Base-by-base conservation (phyloP, 352 stramenopile species). In the Halophytophthora batemanensis region DNA sequence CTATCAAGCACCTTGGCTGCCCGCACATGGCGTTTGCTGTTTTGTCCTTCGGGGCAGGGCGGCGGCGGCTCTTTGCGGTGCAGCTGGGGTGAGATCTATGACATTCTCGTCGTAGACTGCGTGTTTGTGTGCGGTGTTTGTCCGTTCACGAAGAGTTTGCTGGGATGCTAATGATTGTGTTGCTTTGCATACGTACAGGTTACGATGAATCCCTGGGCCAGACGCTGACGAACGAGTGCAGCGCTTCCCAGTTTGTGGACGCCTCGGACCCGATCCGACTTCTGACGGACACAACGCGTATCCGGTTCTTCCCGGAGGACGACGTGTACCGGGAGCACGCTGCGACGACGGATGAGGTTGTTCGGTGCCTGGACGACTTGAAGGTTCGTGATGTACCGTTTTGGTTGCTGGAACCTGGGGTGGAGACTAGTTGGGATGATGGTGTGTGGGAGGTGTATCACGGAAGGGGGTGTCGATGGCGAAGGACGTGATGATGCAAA, bases 261-360 rank as follows among this genome's bases (percentile, higher is more conserved):
- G 74, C 68, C 0, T 84, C 90, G 21, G 96, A 99, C 55, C 96
- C 98, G 5, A 97, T 99, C 47, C 87, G 96, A 37, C 70, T 99
- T 19, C 58, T 99, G 12, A 98, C 90, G 3, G 88, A 98, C 45
- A 91, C 88, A 31, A 99, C 94, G 0, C 87, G 95, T 15, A 87
- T 99, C 17, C 75, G 77, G 0, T 99, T 99, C 67, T 46, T 87
- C 12, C 73, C 76, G 0, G 69, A 85, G 33, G 84, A 92, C 31
- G 74, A 90, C 33, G 76, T 92, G n/a, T 95, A 90, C 53, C 77
- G 71, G 0, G 75, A 91, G 0, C 86, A 94, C 61, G 71, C 74
- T 3, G 50, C 70, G 8, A 98, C 92, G 1, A 87, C 57, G 0
- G 64, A 90, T 7, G 92, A 98, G 49, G 73, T 98, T 34, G 58